These are phyloP conservation scores for Pichia gijzeniarum DNA, from an alignment of 805 yeast species.

Conservation along the genomic window DNA sequence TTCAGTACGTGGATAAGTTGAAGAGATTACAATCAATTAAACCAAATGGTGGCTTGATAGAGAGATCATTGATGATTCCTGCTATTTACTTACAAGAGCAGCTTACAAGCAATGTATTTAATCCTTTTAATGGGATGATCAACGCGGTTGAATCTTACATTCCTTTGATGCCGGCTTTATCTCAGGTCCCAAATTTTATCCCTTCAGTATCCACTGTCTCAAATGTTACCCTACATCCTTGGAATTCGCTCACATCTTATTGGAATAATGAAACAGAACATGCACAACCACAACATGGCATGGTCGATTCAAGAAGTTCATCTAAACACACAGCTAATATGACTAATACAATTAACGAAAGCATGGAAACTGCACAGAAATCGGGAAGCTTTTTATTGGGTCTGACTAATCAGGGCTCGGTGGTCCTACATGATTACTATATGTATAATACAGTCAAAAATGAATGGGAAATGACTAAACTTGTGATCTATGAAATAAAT, in stretches of 20 bases:
- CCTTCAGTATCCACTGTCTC: conserved; percentile 6
- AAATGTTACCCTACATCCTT: conserved; percentile 6
- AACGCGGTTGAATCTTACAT: conserved; percentile 21
- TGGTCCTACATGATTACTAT: conserved; percentile 14
- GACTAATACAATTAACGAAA: conserved; percentile 5
- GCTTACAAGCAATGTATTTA: conserved; percentile 23
- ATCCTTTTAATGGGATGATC: conserved; percentile 25
- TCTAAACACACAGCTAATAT: background rate
- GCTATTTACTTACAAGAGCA: conserved; percentile 23
- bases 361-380: conserved; percentile 9
- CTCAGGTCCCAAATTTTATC: background rate
- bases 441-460: conserved; percentile 5
- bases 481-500: conserved; percentile 27
- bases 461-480: conserved; percentile 9
- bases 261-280: background rate
- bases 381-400: conserved; percentile 26
- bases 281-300: background rate
- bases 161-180: conserved; percentile 7
- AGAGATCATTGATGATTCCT: conserved; percentile 26
- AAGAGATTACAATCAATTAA: conserved; percentile 17
- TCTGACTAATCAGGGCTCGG: conserved; percentile 16
- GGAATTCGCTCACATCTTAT: conserved; percentile 2
- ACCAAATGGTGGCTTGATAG: conserved; percentile 21
- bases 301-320: background rate
- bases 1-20: conserved; percentile 16